A percentile compares a stretch with the other conserved stretches of the same genome.
phyloP scores from a whole-genome alignment of 164 flowering plant species.

The Magnolia kwangsiensis region DNA sequence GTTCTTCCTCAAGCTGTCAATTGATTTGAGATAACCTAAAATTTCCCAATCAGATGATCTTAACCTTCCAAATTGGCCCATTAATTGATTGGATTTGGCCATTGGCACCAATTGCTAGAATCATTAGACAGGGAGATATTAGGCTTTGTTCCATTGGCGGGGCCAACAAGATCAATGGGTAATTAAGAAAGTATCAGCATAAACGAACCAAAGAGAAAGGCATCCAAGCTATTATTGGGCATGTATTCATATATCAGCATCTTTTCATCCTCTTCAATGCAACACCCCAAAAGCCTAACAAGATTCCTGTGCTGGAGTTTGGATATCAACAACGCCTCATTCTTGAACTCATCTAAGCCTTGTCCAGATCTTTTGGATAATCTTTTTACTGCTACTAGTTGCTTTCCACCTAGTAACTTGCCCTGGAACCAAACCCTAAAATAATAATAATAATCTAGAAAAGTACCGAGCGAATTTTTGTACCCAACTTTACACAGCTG shows the following conservation, averaged over 20 bases:
- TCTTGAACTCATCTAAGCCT: constrained; percentile 17
- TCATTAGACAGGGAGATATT: too few relatives aligned
- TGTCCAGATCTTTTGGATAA: constrained; percentile 13
- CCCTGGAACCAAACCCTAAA: constrained; percentile 13
- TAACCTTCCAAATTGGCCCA: too few relatives aligned
- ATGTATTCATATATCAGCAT: constrained; percentile 19
- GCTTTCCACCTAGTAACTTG: background rate
- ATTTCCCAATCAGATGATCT: too few relatives aligned
- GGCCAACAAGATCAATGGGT: too few relatives aligned
- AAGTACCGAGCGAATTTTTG: background rate
- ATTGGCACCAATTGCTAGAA: too few relatives aligned
- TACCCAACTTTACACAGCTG: background rate
- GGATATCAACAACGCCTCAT: constrained; percentile 14
- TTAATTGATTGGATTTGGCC: too few relatives aligned
- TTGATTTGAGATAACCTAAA: too few relatives aligned
- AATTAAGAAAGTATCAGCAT: too few relatives aligned
- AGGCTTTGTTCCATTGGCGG: too few relatives aligned
- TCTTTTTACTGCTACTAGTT: constrained; percentile 18
- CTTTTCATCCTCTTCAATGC: constrained; percentile 20
- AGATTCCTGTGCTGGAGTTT: constrained; percentile 24
- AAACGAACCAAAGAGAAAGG: constrained; percentile 6
- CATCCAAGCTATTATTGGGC: constrained; percentile 16
- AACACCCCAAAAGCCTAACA: constrained; percentile 14
- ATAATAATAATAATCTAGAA: too few relatives aligned
- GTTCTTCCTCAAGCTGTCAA: too few relatives aligned